Evolutionary conservation across 1,139 yeast species (phyloP), one percentile per base, ranked within the genome.

Genomic region (Scheffersomyces illinoinensis): DNA sequence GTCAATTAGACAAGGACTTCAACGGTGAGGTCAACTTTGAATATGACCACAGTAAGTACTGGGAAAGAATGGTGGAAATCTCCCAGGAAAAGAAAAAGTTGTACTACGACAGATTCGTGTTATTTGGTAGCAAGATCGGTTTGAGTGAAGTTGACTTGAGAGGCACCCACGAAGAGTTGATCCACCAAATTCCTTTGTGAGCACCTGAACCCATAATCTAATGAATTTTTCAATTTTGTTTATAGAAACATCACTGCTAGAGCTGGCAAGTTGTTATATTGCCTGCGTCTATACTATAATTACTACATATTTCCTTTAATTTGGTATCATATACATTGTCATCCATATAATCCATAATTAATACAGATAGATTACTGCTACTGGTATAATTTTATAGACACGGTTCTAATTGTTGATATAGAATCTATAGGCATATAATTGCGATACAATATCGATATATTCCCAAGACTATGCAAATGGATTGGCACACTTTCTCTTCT

Each of bases 401-500:
- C 43, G 10, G 12, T 33, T 33, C 43, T 14, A 12, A 21, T 21
- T 21, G 2, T 21, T 21, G 21, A 21, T 21, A 21, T 21, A 21
- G 21, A 21, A 21, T 24, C 33, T 24, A 24, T 5, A 24, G 5
- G 6, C 6, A 8, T 24, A 5, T 8, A 24, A 24, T 6, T 24
- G 6, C 33, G 7, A 24, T 24, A 24, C 33, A 24, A 6, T 3
- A 24, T 24, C 33, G 7, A 8, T 24, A 24, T 14, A 33, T 5
- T 20, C 14, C 24, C 4, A 14, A 18, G 23, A 19, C 56, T 56
- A 54, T 47, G 68, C 79, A 66, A 89, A 89, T 10, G 98, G 97
- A 72, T 92, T 93, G 5, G 99, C 99, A 75, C 97, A 92, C 73
- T 96, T 96, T 60, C 99, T 83, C 67, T 81, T 80, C 69, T 93